Conservation (phyloP, 1,284 basidiomycete species). For the Dichomitus squalens region DNA sequence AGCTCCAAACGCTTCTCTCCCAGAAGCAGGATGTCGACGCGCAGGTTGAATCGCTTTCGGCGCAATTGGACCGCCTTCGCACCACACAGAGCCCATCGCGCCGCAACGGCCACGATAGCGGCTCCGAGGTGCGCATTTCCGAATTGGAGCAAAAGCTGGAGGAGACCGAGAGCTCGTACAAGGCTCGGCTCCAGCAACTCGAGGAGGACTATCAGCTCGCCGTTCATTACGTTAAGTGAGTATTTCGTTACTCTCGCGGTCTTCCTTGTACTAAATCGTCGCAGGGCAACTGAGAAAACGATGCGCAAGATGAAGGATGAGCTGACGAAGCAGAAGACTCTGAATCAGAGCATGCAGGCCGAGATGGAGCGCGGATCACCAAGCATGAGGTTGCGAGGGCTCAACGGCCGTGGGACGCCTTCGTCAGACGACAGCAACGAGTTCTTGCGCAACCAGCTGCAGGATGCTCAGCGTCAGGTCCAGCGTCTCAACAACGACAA, state of each 20-base stretch:
- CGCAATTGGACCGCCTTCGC: constrained; percentile 66
- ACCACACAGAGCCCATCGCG: constrained; percentile 52
- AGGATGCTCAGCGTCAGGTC: constrained; percentile 72
- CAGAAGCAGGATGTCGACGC: constrained; percentile 76
- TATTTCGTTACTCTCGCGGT: constrained; percentile 21
- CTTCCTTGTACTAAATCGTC: constrained; percentile 25
- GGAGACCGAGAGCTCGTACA: constrained; percentile 79
- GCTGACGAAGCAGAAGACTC: constrained; percentile 84
- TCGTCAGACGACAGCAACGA: constrained; percentile 71
- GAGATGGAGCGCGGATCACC: constrained; percentile 79
- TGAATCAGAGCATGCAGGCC: constrained; percentile 77
- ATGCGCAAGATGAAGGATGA: constrained; percentile 97
- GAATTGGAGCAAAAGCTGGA: constrained; percentile 77
- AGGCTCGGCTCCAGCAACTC: constrained; percentile 78
- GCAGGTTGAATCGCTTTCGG: constrained; percentile 63
- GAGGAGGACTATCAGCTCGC: constrained; percentile 96
- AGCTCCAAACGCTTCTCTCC: constrained; percentile 63
- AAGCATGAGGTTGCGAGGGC: constrained; percentile 56
- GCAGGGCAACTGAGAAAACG: constrained; percentile 97
- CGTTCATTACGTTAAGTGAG: constrained; percentile 90
- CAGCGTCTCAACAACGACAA: constrained; percentile 73
- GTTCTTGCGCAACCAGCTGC: constrained; percentile 64
- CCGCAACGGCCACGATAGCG: constrained; percentile 31
- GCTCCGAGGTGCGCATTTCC: constrained; percentile 55
- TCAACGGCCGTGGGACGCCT: constrained; percentile 83